Base-by-base conservation (phyloP, 2,329 filamentous ascomycete species). In the Chrysoporthe puriensis region DNA sequence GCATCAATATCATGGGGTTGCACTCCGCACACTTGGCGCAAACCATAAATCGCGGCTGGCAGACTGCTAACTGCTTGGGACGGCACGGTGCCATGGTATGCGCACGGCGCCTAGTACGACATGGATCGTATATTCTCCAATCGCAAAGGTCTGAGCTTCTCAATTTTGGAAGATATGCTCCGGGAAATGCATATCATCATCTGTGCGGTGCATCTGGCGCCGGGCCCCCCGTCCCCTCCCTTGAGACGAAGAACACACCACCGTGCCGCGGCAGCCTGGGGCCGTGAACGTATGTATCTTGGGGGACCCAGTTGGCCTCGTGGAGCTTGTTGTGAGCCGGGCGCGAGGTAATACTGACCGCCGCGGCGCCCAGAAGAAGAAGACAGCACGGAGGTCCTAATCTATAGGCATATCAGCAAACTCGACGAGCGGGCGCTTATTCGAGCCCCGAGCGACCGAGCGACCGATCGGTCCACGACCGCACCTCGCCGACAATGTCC, bases 1-100 rank as follows among this genome's bases (percentile, higher is more conserved):
- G 32, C 44, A 62, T 34, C 32, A 50, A 34, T 50, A 36, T 50
- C 44, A 62, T 42, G 34, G 36, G 46, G 44, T 62, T 50, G 60
- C 58, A 61, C 6, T 48, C 13, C 5, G 8, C n/a, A 14, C 4
- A n/a, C 9, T 40, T 50, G 60, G n/a, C 18, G 44, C 46, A 50
- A 40, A 40, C 60, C 44, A 42, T 62, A 62, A 62, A 50, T 32
- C 11, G 44, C 42, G 14, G 58, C 8, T 6, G 42, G 42, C 58
- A 44, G 32, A 34, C 42, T 61, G 58, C 40, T 32, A 32, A 26
- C 26, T 26, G 18, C 18, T 61, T 26, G 18, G 9, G 40, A 32
- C 44, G 26, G 16, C 9, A 16, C 40, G n/a, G 42, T 42, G 58
- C 14, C 40, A 46, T 32, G 42, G 16, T 14, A 57, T 8, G 34